phyloP scores from a whole-genome alignment of 176 grass and related monocot genomes.

The Bolboschoenus planiculmis region DNA sequence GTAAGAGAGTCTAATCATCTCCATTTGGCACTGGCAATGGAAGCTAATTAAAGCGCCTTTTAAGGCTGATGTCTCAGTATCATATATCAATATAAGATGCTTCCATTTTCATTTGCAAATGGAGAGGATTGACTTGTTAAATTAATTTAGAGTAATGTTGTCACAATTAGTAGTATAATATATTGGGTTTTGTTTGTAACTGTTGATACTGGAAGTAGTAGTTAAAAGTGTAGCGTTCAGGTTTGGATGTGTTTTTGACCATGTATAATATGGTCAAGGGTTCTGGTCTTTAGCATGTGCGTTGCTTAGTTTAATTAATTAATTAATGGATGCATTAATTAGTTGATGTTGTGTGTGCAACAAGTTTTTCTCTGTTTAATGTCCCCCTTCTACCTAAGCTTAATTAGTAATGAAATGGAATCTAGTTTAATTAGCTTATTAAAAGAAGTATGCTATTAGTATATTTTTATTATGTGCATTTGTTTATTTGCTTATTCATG shows the following conservation, averaged over 20 bases:
- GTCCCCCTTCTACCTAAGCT: background rate
- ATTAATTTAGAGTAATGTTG: background rate
- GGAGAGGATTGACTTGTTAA: background rate
- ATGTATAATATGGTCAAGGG: slow-evolving; percentile 18
- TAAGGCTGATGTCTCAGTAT: background rate
- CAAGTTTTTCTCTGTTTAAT: background rate
- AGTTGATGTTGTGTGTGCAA: background rate
- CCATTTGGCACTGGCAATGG: background rate
- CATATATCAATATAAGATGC: background rate
- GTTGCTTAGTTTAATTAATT: background rate
- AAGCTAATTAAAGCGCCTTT: too few relatives aligned
- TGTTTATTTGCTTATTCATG: background rate
- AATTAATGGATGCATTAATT: slow-evolving; percentile 3
- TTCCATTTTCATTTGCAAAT: background rate
- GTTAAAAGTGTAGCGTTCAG: background rate
- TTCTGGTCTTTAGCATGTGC: slow-evolving; percentile 12
- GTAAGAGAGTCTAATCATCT: background rate
- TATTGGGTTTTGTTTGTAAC: background rate
- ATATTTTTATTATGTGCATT: too few relatives aligned
- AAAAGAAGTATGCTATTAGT: background rate
- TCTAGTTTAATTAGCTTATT: background rate
- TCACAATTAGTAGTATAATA: background rate
- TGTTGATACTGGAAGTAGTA: background rate
- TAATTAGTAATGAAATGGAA: background rate
- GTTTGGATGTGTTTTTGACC: background rate